Conservation (phyloP, 2,329 filamentous ascomycete genomes). For the Tolypocladium ophioglossoides region DNA sequence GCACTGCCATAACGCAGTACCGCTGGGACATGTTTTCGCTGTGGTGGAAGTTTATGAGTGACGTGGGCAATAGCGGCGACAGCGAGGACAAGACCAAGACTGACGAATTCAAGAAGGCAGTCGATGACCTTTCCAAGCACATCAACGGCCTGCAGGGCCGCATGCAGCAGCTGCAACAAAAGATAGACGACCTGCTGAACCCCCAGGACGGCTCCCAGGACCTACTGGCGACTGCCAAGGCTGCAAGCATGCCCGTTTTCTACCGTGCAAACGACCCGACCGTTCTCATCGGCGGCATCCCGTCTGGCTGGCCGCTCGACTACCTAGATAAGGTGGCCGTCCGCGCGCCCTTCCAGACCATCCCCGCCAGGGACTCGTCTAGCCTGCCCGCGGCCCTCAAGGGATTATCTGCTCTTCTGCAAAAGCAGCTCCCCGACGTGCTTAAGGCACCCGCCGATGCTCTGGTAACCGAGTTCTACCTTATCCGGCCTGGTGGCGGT, state of each 20-base stretch:
- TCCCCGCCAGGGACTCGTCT: background rate
- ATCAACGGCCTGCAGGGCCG: background rate
- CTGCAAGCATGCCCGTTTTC: slow-evolving; percentile 13
- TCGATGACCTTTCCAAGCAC: background rate
- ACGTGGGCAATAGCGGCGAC: slow-evolving; percentile 7
- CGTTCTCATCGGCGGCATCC: slow-evolving; percentile 23
- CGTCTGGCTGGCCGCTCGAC: slow-evolving; percentile 27
- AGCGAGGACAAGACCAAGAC: background rate
- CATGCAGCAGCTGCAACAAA: background rate
- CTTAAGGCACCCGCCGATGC: background rate
- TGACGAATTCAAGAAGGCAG: background rate
- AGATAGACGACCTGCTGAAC: background rate
- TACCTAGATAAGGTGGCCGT: slow-evolving; percentile 14
- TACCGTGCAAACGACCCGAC: slow-evolving; percentile 24
- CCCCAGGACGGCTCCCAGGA: background rate
- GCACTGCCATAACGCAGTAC: slow-evolving; percentile 8
- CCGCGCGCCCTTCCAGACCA: slow-evolving; percentile 1
- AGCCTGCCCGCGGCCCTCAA: background rate
- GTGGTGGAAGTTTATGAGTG: slow-evolving; percentile 28
- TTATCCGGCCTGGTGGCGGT: background rate
- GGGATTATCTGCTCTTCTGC: background rate
- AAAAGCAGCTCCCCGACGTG: background rate
- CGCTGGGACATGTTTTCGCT: slow-evolving; percentile 29
- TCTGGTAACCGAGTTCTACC: slow-evolving; percentile 3
- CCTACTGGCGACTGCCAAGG: slow-evolving; percentile 10